A percentile compares a stretch with the other conserved stretches of the same genome.
Conservation (phyloP, 805 yeast species). For the Starmerella sp. region DNA sequence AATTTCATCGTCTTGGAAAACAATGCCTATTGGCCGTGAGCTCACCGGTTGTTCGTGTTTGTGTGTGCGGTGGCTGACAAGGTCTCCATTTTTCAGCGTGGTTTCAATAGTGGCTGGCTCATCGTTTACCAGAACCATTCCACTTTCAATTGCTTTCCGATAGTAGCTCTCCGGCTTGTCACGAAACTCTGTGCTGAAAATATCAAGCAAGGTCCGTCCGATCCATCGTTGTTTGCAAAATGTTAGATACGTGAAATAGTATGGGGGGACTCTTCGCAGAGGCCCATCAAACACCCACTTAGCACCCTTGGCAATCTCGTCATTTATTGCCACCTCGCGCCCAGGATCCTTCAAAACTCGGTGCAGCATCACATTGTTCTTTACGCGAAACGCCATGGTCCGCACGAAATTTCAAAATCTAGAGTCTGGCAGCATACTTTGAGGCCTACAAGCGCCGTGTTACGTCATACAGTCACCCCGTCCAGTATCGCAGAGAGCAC, state of each 20-base stretch:
- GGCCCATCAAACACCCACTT: constrained; percentile 32
- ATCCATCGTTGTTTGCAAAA: constrained; percentile 90
- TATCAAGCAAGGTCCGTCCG: constrained; percentile 64
- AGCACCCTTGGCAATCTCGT: constrained; percentile 24
- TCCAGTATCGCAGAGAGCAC: too few relatives aligned
- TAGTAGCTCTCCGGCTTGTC: constrained; percentile 64
- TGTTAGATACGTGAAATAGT: constrained; percentile 79
- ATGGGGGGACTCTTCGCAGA: constrained; percentile 68
- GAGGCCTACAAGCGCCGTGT: not conserved
- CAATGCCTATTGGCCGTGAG: constrained; percentile 45
- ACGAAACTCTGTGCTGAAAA: constrained; percentile 75
- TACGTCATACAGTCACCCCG: too few relatives aligned
- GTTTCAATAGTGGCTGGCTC: constrained; percentile 53
- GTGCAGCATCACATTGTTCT: constrained; percentile 22
- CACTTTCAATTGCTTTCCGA: constrained; percentile 51
- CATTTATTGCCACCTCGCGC: constrained; percentile 21
- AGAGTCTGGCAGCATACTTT: not conserved
- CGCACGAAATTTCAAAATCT: not conserved
- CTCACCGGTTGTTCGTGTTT: constrained; percentile 86
- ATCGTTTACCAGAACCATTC: constrained; percentile 66
- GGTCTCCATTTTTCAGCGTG: constrained; percentile 67
- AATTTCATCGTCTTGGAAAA: constrained; percentile 61
- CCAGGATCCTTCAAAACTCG: constrained; percentile 21
- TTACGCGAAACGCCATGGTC: constrained; percentile 17
- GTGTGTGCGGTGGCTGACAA: constrained; percentile 66